Percentiles rank a stretch among this genome's conserved stretches.
phyloP scores from a whole-genome alignment of 2,329 filamentous ascomycete genomes.

The Atkinsonella hypoxylon region DNA sequence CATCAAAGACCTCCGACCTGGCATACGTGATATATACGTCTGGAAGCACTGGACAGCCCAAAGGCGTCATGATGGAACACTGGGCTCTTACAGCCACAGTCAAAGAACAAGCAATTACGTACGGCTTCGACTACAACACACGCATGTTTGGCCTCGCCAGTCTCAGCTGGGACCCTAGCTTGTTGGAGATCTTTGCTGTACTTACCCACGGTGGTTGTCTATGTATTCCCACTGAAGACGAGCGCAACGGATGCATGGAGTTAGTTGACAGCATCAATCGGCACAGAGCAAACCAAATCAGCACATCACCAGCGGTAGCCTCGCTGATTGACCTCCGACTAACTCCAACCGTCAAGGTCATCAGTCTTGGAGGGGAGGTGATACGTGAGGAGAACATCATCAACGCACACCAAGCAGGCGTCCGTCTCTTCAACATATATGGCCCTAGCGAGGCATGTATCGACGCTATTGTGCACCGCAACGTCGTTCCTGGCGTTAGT shows the following conservation, averaged over 20 bases:
- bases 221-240: background rate
- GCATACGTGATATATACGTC: slow-evolving; percentile 15
- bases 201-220: background rate
- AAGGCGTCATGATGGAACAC: slow-evolving; percentile 13
- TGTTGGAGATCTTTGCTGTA: background rate
- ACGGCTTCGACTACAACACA: slow-evolving; percentile 1
- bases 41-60: slow-evolving; percentile 13
- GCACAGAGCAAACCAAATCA: background rate
- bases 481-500: background rate
- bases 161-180: background rate
- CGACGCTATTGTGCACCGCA: background rate
- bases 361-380: background rate
- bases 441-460: slow-evolving; percentile 3
- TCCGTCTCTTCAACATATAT: background rate
- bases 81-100: slow-evolving; percentile 2
- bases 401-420: background rate
- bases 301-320: background rate
- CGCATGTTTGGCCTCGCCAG: background rate
- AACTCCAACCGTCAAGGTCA: background rate
- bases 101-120: slow-evolving; percentile 3
- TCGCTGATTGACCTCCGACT: background rate
- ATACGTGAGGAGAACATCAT: background rate
- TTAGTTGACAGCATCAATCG: background rate
- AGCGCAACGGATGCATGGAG: background rate
- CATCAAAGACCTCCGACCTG: background rate